phyloP scores from a whole-genome alignment of 2,329 filamentous ascomycete species.

The Ceratocystis ficicola region DNA sequence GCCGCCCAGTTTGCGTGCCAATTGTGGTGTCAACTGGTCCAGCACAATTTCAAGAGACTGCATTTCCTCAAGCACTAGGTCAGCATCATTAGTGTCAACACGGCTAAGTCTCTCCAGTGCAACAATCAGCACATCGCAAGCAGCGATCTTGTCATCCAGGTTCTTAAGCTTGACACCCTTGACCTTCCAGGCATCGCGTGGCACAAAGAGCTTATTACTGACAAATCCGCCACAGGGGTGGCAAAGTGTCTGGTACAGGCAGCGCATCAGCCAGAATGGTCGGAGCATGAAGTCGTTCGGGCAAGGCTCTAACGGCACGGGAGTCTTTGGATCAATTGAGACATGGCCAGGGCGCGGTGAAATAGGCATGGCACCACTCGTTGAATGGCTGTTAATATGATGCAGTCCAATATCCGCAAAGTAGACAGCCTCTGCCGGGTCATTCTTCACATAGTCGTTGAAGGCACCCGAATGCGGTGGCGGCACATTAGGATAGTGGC shows the following conservation, averaged over 20 bases:
- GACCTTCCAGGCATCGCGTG: conserved; percentile 84
- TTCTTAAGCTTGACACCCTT: conserved; percentile 87
- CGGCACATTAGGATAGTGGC: conserved; percentile 49
- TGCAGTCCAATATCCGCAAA: conserved; percentile 79
- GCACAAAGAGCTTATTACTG: conserved; percentile 82
- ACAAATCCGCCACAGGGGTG: conserved; percentile 88
- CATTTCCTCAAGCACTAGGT: conserved; percentile 88
- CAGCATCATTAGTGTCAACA: conserved; percentile 81
- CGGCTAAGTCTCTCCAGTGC: conserved; percentile 70
- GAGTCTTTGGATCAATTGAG: conserved; percentile 37
- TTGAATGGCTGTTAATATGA: conserved; percentile 20
- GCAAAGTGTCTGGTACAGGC: conserved; percentile 79
- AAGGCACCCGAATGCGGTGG: conserved; percentile 56
- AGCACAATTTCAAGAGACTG: conserved; percentile 74
- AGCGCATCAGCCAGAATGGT: conserved; percentile 96
- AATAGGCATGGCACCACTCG: conserved; percentile 2
- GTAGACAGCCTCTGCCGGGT: conserved; percentile 56
- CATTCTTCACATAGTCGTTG: conserved; percentile 43
- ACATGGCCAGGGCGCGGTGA: conserved; percentile 52
- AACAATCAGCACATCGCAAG: conserved; percentile 82
- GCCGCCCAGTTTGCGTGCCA: conserved; percentile 77
- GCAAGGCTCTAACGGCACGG: conserved; percentile 76
- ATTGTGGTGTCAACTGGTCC: conserved; percentile 65
- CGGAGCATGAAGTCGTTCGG: conserved; percentile 79
- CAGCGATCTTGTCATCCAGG: conserved; percentile 84